Base-by-base conservation (phyloP, 2,329 filamentous ascomycete genomes). In the Bipolaris sorokiniana region DNA sequence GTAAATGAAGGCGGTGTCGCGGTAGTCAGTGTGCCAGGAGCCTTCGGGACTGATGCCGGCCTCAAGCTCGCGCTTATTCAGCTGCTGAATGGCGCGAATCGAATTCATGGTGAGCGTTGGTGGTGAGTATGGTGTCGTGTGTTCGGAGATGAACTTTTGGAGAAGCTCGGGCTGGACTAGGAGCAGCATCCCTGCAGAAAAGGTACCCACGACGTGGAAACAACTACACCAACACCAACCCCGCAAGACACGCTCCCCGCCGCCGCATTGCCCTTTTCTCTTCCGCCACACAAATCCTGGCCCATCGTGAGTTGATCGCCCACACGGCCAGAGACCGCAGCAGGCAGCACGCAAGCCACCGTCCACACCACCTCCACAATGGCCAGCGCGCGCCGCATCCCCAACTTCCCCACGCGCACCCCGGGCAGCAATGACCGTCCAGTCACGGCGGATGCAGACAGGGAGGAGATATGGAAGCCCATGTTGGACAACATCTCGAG, bases 1-100 rank as follows among this genome's bases (percentile, higher is more conserved):
- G 82, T 97, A 97, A 74, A 99, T 82, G 77, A 94, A 99, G 58
- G 95, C 96, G 1, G 95, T 98, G 80, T 96, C 95, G 79, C 92
- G 91, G 79, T 98, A 99, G 81, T 99, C 96, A 76, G 90, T 89
- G 76, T 98, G 94, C 94, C 94, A 98, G 55, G 94, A 97, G 62
- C 90, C 94, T 78, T 92, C 88, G 40, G 93, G 89, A 2, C 89
- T 84, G 66, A 92, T 93, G 69, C 89, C 91, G 75, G 92, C 88
- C 77, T 97, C 93, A 61, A 99, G 90, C 79, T 99, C 95, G 67
- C 88, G 89, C 81, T 95, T 92, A 77, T 99, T 99, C 58, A 99
- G 89, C 75, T 89, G 88, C 76, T 96, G 91, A 59, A 97, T 95
- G 56, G 92, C 89, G 68, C 92, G 90, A 67, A 99, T 95, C 67